Conservation (phyloP, 2,329 filamentous ascomycete genomes). For the Pseudogymnoascus sp. region DNA sequence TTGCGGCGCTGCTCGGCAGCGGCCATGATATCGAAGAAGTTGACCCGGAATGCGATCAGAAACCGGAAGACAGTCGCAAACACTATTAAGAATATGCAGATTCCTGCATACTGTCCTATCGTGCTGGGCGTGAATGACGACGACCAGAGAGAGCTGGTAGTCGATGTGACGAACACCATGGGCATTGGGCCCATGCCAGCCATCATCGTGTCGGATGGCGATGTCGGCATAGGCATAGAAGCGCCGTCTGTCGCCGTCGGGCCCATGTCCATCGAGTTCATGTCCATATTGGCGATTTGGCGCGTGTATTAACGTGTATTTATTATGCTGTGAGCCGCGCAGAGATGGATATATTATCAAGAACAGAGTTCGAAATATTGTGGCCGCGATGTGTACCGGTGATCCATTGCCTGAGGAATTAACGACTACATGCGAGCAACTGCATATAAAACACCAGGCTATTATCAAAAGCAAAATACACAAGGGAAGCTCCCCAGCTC, state of each 20-base stretch:
- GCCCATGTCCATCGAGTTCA: background rate
- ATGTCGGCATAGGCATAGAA: background rate
- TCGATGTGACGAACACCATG: slow-evolving; percentile 54
- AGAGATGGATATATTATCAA: background rate
- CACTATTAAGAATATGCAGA: slow-evolving; percentile 78
- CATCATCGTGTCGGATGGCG: slow-evolving; percentile 8
- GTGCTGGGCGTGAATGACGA: slow-evolving; percentile 61
- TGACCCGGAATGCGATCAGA: slow-evolving; percentile 56
- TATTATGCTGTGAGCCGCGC: background rate
- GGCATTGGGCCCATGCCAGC: slow-evolving; percentile 30
- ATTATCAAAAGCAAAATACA: background rate
- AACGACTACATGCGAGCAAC: background rate
- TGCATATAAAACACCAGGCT: background rate
- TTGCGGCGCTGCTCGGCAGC: slow-evolving; percentile 8
- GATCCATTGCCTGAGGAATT: background rate
- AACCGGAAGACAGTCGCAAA: slow-evolving; percentile 61
- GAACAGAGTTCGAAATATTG: background rate
- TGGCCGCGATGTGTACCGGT: background rate
- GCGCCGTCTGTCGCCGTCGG: background rate
- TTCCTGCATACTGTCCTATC: slow-evolving; percentile 67
- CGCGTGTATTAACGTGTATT: background rate
- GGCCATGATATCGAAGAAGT: slow-evolving; percentile 12
- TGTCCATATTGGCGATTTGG: background rate
- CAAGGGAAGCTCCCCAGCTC: background rate
- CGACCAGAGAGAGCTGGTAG: slow-evolving; percentile 55